phyloP scores from a whole-genome alignment of 371 early-diverging fungal species.

The Lichtheimia ramosa region DNA sequence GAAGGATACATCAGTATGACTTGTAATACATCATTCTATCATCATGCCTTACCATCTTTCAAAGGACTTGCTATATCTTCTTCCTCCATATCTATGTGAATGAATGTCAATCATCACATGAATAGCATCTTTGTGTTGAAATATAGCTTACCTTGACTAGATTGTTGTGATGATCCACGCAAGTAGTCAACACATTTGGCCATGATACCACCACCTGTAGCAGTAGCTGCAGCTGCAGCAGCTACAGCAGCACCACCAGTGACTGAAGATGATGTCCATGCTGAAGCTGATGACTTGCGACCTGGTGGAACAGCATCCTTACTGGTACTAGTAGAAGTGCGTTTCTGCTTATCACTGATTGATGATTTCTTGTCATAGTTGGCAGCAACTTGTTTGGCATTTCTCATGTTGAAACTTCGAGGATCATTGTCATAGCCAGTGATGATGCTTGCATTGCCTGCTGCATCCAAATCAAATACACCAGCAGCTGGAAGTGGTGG shows the following conservation, averaged over 20 bases:
- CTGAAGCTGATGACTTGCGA: not conserved
- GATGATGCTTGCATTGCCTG: slow-evolving; percentile 13
- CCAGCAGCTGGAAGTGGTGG: slow-evolving; percentile 13
- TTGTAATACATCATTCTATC: not conserved
- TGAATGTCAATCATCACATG: not conserved
- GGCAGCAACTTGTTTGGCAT: slow-evolving; percentile 8
- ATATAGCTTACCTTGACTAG: not conserved
- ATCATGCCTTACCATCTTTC: not conserved
- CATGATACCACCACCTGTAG: slow-evolving; percentile 1
- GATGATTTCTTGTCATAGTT: not conserved
- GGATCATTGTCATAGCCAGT: slow-evolving; percentile 15
- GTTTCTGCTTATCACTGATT: no score
- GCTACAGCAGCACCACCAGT: slow-evolving; percentile 1
- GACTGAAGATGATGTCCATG: not conserved
- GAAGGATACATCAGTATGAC: not conserved
- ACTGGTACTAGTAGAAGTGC: no score
- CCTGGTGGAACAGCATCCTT: not conserved
- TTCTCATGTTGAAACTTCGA: slow-evolving; percentile 10
- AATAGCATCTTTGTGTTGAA: no score
- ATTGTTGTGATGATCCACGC: not conserved
- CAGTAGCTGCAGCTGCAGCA: slow-evolving; percentile 14
- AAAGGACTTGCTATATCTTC: not conserved
- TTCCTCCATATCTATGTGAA: not conserved
- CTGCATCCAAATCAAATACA: slow-evolving; percentile 13
- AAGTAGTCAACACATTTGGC: slow-evolving; percentile 6